Base-by-base conservation (phyloP, 169 alveolate genomes). In the Theileria parva region DNA sequence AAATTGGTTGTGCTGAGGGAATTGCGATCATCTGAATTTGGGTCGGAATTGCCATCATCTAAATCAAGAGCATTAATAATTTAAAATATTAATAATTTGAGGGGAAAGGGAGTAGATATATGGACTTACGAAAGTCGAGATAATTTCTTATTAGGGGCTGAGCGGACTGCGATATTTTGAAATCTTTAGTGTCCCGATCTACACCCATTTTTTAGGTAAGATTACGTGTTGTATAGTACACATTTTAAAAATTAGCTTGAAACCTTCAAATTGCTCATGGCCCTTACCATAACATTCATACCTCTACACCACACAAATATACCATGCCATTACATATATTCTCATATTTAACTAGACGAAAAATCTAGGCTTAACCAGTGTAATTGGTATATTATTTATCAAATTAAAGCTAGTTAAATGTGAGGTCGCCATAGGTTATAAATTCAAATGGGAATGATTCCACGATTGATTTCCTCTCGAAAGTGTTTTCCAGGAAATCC, bases 391-490 rank as follows among this genome's bases (percentile, higher is more conserved):
- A 11, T 44, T 44, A 44, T 44, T 44, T 13, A 44, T 44, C 53
- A 44, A 44, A 44, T 44, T 44, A 44, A 44, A 44, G 8, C 39
- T 63, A 63, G 50, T 63, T 63, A 21, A 63, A 63, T 15, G 71
- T 63, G 34, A 63, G 44, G 44, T 63, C 71, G n/a, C 71, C 39
- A 7, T 63, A 32, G 3, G 71, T 63, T 15, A 73, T 48, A 34
- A 73, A 73, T 30, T 73, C 80, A 53, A 73, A 73, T 53, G 80
- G 80, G 60, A 44, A 73, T 44, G 69, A 73, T 73, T 73, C 80
- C 19, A 25, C 34, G 50, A 19, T 44, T 0, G 28, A n/a, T 51
- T 39, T 44, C 27, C 23, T 51, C 48, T 59, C 63, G 21, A 61
- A 73, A 7, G 69, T 73, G 69, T 59, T 73, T 13, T 39, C 77